phyloP scores from a whole-genome alignment of 768 basidiomycete genomes.

The Trametes elegans region DNA sequence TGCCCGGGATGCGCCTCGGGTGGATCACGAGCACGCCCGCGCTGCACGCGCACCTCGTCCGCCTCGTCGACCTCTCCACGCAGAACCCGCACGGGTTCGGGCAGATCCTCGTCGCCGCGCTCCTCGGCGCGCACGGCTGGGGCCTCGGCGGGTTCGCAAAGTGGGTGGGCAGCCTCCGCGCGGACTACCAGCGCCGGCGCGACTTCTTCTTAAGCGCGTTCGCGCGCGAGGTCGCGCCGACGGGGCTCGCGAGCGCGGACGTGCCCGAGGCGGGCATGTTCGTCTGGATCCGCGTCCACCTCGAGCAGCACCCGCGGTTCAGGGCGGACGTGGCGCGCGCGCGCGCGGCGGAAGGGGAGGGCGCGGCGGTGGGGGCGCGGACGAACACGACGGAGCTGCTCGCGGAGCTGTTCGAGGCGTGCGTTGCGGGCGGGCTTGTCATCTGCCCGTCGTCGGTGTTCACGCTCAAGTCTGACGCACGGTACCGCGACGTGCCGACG shows the following conservation, averaged over 20 bases:
- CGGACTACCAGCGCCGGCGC: constrained; percentile 48
- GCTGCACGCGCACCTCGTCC: constrained; percentile 40
- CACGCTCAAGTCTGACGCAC: constrained; percentile 33
- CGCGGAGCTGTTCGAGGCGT: constrained; percentile 43
- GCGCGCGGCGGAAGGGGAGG: neutral
- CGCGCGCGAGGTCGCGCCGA: constrained; percentile 29
- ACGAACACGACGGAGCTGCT: constrained; percentile 45
- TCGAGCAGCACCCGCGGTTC: constrained; percentile 42
- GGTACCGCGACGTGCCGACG: constrained; percentile 17
- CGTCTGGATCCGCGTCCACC: constrained; percentile 47
- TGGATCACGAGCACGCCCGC: constrained; percentile 43
- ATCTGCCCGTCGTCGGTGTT: constrained; percentile 48
- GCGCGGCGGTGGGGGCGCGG: constrained; percentile 3
- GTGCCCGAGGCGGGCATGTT: constrained; percentile 51
- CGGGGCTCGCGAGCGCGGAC: constrained; percentile 32
- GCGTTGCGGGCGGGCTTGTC: constrained; percentile 39
- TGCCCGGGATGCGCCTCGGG: constrained; percentile 52
- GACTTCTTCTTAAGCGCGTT: constrained; percentile 45
- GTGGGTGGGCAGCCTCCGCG: constrained; percentile 43
- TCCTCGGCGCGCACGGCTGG: constrained; percentile 42
- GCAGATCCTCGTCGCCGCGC: constrained; percentile 43
- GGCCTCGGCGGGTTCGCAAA: constrained; percentile 42
- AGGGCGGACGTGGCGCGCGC: too few species aligned
- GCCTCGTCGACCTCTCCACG: constrained; percentile 44
- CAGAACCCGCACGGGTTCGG: constrained; percentile 47